phyloP scores from a whole-genome alignment of 2,329 filamentous ascomycete species.

The Xylaria sp. region DNA sequence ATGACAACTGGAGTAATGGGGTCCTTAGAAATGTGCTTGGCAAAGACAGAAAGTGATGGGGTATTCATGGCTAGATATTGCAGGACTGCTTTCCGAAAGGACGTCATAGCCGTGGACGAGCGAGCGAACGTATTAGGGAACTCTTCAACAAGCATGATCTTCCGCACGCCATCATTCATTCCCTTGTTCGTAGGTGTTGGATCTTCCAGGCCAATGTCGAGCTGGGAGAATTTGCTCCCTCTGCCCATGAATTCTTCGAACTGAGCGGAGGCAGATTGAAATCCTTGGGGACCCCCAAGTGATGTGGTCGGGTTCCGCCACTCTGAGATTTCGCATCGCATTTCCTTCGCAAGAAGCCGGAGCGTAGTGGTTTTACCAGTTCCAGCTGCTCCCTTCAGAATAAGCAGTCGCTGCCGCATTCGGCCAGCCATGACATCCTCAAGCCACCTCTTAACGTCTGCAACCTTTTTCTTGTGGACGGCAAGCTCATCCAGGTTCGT shows the following conservation, averaged over 20 bases:
- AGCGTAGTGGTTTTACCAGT: conserved; percentile 94
- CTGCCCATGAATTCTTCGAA: conserved; percentile 93
- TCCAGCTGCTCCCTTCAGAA: conserved; percentile 91
- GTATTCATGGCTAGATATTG: conserved; percentile 78
- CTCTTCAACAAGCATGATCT: conserved; percentile 81
- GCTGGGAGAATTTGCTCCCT: conserved; percentile 80
- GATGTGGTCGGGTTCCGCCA: conserved; percentile 86
- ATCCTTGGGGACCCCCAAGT: conserved; percentile 67
- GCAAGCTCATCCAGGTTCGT: conserved; percentile 82
- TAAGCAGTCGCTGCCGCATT: conserved; percentile 76
- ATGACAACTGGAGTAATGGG: conserved; percentile 80
- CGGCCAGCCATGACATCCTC: conserved; percentile 75
- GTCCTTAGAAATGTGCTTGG: conserved; percentile 55
- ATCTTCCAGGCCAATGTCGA: conserved; percentile 60
- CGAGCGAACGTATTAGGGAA: conserved; percentile 81
- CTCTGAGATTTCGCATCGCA: conserved; percentile 82
- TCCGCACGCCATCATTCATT: conserved; percentile 50
- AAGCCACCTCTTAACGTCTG: conserved; percentile 86
- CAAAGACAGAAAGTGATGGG: conserved; percentile 64
- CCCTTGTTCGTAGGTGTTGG: conserved; percentile 31
- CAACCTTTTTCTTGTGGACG: conserved; percentile 94
- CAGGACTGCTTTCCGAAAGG: conserved; percentile 80
- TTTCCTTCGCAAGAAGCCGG: conserved; percentile 77
- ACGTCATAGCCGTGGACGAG: conserved; percentile 70
- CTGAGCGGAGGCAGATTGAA: conserved; percentile 77